Percentiles rank a stretch among this genome's conserved stretches.
phyloP scores from a whole-genome alignment of 352 stramenopile genomes.

The Phytopythium cucurbitacearum region DNA sequence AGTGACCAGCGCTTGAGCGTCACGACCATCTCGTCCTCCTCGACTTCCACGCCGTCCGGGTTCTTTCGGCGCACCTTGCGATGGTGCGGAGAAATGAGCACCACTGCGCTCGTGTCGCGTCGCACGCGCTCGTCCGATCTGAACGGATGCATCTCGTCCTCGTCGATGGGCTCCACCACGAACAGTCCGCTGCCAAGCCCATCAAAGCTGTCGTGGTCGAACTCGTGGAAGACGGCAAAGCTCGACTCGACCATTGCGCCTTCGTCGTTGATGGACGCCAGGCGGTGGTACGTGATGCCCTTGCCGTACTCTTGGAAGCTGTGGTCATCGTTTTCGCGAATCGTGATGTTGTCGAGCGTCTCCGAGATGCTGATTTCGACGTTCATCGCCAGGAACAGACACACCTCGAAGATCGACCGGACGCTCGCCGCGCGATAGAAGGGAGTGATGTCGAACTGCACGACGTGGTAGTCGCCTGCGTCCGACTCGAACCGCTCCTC shows the following conservation, averaged over 20 bases:
- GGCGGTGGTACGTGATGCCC: slow-evolving; percentile 28
- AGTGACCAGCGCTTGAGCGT: slow-evolving; percentile 23
- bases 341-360: slow-evolving; percentile 57
- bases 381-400: slow-evolving; percentile 50
- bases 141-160: slow-evolving; percentile 38
- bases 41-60: slow-evolving; percentile 1
- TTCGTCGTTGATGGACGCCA: slow-evolving; percentile 19
- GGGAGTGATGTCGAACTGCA: slow-evolving; percentile 38
- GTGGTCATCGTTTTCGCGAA: slow-evolving; percentile 65
- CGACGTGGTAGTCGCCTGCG: slow-evolving; percentile 30
- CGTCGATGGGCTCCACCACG: slow-evolving; percentile 18
- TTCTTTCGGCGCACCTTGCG: neutral
- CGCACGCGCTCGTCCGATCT: slow-evolving; percentile 18
- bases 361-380: slow-evolving; percentile 72
- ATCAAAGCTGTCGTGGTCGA: slow-evolving; percentile 4
- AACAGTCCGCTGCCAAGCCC: slow-evolving; percentile 3
- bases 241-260: slow-evolving; percentile 23
- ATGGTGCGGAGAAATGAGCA: slow-evolving; percentile 18
- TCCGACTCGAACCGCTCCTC: slow-evolving; percentile 25
- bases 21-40: slow-evolving; percentile 21
- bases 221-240: slow-evolving; percentile 15
- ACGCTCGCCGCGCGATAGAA: slow-evolving; percentile 16
- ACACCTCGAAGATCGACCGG: slow-evolving; percentile 38
- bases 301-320: slow-evolving; percentile 13
- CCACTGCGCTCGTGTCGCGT: slow-evolving; percentile 26